phyloP scores from a whole-genome alignment of 1,284 basidiomycete species.

The Neonothopanus nambi region DNA sequence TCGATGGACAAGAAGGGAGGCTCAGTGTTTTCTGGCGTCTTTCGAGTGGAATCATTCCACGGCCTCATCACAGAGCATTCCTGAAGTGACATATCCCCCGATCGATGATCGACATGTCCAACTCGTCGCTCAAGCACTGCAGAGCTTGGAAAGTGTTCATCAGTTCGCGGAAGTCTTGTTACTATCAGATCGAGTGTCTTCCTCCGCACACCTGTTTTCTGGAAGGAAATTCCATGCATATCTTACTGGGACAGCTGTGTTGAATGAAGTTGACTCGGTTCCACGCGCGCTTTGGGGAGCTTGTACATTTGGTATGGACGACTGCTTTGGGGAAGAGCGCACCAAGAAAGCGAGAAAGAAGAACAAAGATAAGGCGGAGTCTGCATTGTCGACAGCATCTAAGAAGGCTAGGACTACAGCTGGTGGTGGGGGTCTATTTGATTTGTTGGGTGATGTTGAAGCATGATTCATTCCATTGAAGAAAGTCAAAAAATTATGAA shows the following conservation, averaged over 20 bases:
- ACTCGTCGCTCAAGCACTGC: conserved; percentile 66
- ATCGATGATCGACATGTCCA: conserved; percentile 67
- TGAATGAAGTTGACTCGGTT: conserved; percentile 26
- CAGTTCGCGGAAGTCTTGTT: conserved; percentile 63
- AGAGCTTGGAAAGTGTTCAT: conserved; percentile 59
- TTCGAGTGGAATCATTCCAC: conserved; percentile 33
- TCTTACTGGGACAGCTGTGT: conserved; percentile 33
- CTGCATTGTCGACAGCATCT: conserved; percentile 15
- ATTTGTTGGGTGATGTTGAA: conserved; percentile 32
- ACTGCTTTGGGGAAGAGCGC: conserved; percentile 46
- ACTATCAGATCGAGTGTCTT: conserved; percentile 46
- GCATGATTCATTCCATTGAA: no score
- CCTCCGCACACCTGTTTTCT: conserved; percentile 51
- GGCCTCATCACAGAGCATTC: conserved; percentile 21
- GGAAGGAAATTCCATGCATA: conserved; percentile 56
- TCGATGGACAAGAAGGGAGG: conserved; percentile 71
- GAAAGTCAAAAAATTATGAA: neutral
- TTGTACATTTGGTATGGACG: conserved; percentile 47
- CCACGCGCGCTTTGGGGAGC: conserved; percentile 46
- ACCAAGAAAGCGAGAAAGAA: conserved; percentile 44
- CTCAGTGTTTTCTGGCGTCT: conserved; percentile 59
- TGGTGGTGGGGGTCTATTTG: conserved; percentile 24
- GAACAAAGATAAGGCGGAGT: conserved; percentile 23
- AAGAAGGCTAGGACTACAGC: conserved; percentile 14
- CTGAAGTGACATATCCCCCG: conserved; percentile 25